A percentile compares a stretch with the other conserved stretches of the same genome.
phyloP scores from a whole-genome alignment of 83 land plant species.

The Thuja plicata region DNA sequence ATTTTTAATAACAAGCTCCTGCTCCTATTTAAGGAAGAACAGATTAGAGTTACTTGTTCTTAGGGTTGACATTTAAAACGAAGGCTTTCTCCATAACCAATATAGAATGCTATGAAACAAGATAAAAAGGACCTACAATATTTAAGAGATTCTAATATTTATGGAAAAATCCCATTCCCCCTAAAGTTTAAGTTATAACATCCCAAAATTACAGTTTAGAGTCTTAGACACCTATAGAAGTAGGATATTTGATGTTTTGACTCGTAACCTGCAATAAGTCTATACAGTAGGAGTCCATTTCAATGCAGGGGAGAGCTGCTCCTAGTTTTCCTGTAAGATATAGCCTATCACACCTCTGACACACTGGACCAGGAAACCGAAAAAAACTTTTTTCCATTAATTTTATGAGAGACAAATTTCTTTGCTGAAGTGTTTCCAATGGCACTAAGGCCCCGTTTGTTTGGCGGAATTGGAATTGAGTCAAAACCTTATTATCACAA shows the following conservation, averaged over 20 bases:
- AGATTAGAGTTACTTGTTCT: neutral
- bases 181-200: neutral
- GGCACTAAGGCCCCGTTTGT: too few species aligned
- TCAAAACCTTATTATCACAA: too few species aligned
- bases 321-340: neutral
- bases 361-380: neutral
- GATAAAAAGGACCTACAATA: neutral
- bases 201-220: neutral
- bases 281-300: too few species aligned
- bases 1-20: neutral
- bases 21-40: neutral
- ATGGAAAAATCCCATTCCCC: neutral
- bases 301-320: neutral
- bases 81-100: neutral
- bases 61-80: neutral
- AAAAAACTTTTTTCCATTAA: neutral
- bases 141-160: neutral
- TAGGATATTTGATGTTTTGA: too few species aligned
- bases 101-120: neutral
- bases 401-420: neutral
- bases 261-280: neutral
- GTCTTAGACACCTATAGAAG: neutral
- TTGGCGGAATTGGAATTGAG: too few species aligned
- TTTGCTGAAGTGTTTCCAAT: too few species aligned
- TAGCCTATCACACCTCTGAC: neutral